A percentile compares a stretch with the other conserved stretches of the same genome.
Conservation (phyloP, 2,329 filamentous ascomycete species). For the Fusarium hainanense region DNA sequence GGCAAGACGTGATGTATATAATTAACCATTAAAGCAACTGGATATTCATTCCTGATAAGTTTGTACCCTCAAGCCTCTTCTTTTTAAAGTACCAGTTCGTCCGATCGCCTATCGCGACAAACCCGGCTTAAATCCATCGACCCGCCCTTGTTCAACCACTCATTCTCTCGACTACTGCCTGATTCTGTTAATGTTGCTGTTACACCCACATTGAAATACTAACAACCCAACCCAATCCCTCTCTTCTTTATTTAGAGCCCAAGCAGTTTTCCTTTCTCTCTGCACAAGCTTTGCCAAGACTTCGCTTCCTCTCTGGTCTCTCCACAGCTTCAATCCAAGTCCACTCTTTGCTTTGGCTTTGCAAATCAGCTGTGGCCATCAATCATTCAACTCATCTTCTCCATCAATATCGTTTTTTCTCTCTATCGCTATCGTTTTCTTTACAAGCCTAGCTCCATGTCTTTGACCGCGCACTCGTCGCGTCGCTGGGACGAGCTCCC, state of each 20-base stretch:
- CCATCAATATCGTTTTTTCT: not conserved
- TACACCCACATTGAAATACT: not conserved
- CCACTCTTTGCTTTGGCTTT: conserved; percentile 11
- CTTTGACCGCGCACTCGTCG: conserved; percentile 33
- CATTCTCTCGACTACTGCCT: not conserved
- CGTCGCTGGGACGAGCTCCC: conserved; percentile 63
- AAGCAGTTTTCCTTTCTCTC: not conserved
- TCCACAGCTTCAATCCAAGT: conserved; percentile 1
- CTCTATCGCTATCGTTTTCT: not conserved
- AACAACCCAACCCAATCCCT: not conserved
- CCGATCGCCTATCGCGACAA: conserved; percentile 33
- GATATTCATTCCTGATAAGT: not conserved
- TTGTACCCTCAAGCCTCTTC: not conserved
- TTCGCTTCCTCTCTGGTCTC: conserved; percentile 16
- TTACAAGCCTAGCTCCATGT: conserved; percentile 43
- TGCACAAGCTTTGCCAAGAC: conserved; percentile 31
- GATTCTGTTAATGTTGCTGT: conserved; percentile 2
- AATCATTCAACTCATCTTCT: not conserved
- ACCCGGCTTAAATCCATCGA: conserved; percentile 16
- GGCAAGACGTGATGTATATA: no score
- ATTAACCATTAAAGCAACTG: not conserved
- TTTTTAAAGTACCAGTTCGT: conserved; percentile 21
- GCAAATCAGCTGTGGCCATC: conserved; percentile 15
- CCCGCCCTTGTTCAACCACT: not conserved
- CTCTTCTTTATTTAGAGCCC: not conserved